These are phyloP conservation scores for Beauveria sp. DNA, from an alignment of 2,329 filamentous ascomycete species.

Conservation along the genomic window DNA sequence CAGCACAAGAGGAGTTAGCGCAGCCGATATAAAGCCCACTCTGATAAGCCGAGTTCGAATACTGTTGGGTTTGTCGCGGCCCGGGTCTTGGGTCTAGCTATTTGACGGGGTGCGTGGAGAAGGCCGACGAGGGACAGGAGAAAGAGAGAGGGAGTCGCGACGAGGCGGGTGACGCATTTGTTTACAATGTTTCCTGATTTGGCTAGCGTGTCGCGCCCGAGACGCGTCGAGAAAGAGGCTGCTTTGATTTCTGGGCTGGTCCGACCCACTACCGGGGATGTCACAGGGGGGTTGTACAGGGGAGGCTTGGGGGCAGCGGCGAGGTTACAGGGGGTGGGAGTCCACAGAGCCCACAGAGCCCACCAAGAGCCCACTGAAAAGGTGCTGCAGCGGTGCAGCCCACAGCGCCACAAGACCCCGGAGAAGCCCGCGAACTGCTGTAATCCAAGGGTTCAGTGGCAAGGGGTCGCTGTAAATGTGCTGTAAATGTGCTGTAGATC, in stretches of 20 bases:
- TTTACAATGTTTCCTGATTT: conserved; percentile 25
- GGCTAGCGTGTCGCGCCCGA: conserved; percentile 24
- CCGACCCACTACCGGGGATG: conserved; percentile 10
- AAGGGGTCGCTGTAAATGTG: too few species aligned
- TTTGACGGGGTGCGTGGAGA: conserved; percentile 12
- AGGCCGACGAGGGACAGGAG: conserved; percentile 3
- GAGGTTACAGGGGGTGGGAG: neutral
- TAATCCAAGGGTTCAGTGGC: too few species aligned
- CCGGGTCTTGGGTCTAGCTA: neutral
- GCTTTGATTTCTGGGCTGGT: neutral
- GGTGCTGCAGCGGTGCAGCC: too few species aligned
- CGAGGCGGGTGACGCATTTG: conserved; percentile 28
- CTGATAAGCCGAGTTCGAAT: neutral
- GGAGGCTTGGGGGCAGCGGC: neutral
- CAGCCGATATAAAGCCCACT: conserved; percentile 3
- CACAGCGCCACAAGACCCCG: too few species aligned
- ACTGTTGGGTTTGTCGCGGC: conserved; percentile 4
- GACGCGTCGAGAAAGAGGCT: conserved; percentile 22
- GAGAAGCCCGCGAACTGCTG: too few species aligned
- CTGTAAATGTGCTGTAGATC: too few species aligned
- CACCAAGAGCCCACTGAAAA: neutral
- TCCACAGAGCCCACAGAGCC: neutral
- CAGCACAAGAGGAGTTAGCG: conserved; percentile 1
- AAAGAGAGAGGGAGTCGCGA: neutral
- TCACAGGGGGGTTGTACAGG: neutral